phyloP scores from a whole-genome alignment of 352 stramenopile genomes.

The Globisporangium lucens region DNA sequence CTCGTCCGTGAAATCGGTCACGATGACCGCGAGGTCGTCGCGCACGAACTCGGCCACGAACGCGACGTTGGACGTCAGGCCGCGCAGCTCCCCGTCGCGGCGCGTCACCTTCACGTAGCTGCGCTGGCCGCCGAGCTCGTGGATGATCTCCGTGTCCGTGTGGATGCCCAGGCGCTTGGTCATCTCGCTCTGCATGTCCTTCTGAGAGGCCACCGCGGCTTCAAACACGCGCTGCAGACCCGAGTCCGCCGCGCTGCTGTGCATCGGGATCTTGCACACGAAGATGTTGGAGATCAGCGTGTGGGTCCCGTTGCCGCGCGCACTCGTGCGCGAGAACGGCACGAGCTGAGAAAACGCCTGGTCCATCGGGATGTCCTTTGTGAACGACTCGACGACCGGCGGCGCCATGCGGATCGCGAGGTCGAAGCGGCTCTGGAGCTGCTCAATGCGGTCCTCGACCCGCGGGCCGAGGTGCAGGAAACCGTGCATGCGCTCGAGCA shows the following conservation, averaged over 20 bases:
- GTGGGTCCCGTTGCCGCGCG: background rate
- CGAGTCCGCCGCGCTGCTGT: background rate
- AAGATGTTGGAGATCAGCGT: background rate
- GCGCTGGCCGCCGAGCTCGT: background rate
- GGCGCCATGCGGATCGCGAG: background rate
- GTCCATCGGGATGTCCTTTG: background rate
- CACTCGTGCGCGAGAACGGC: background rate
- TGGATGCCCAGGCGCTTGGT: background rate
- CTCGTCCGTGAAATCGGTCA: background rate
- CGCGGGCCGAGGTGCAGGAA: background rate
- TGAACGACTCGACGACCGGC: background rate
- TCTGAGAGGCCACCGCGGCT: background rate
- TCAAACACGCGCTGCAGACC: background rate
- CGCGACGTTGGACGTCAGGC: background rate
- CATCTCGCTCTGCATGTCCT: background rate
- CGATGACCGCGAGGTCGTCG: background rate
- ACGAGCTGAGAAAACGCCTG: background rate
- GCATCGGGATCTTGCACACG: background rate
- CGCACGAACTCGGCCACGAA: background rate
- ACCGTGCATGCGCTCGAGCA: background rate
- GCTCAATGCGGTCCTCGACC: background rate
- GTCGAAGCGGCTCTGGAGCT: background rate
- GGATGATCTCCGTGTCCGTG: background rate
- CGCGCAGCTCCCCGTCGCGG: background rate
- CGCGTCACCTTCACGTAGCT: background rate